Base-by-base conservation (phyloP, 2,329 filamentous ascomycete genomes). In the Mariannaea sp. region DNA sequence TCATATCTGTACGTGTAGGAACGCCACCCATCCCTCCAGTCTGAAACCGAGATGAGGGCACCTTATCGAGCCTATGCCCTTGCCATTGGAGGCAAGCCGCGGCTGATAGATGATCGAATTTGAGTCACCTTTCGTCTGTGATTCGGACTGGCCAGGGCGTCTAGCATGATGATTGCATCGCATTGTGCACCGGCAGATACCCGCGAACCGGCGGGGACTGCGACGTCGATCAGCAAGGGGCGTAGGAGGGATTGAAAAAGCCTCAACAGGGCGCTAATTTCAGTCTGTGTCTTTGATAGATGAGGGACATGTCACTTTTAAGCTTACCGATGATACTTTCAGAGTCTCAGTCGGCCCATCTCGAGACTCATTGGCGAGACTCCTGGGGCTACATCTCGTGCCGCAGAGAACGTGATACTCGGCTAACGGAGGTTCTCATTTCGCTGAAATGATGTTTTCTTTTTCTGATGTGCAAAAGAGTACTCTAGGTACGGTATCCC, bases 401-500 rank as follows among this genome's bases (percentile, higher is more conserved):
- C 45, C 45, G 45, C 45, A 27, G 13, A 20, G 24, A 39, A 45
- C 33, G 41, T 12, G 40, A 54, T 45, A 43, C 24, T 54, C 51
- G 27, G 47, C 29, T 35, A 43, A 42, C 29, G 24, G 17, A 47
- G 22, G 17, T 22, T n/a, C 29, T 22, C 39, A 35, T 36, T 22
- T 49, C 17, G 24, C 26, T 22, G 32, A 14, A 38, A 26, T 32
- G 24, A 38, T 42, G 35, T 42, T 42, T 50, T 38, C n/a, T 48
- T 57, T 51, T 57, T 33, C 35, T 52, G 7, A 5, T 57, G 30
- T 24, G 36, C 49, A 53, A n/a, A 12, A 16, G 49, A 9, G 22
- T 27, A n/a, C n/a, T n/a, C n/a, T 55, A 65, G 55, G 46, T 60
- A 65, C 58, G 49, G 33, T 53, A n/a, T 45, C 27, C 36, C 36